These are phyloP conservation scores for Avena sativa DNA, from an alignment of 176 grass and related monocot genomes.

Conservation along the genomic window DNA sequence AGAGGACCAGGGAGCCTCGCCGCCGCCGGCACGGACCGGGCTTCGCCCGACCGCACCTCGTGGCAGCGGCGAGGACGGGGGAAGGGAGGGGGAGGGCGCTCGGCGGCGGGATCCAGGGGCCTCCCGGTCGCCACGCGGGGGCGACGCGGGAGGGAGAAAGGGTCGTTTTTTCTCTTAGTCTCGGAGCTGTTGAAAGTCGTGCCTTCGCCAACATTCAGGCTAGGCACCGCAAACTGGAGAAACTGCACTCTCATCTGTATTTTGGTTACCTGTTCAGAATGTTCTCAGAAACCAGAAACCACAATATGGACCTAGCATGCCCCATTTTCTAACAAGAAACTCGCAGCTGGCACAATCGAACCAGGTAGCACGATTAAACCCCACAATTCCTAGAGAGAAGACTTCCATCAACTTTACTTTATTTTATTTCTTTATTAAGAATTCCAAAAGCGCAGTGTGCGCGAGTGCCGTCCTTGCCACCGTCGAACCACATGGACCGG, in stretches of 20 bases:
- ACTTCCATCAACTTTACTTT: not conserved
- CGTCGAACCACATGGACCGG: not conserved
- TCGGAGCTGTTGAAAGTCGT: too few species aligned
- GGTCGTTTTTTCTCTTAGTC: too few species aligned
- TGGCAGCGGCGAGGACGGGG: too few species aligned
- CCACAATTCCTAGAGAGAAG: not conserved
- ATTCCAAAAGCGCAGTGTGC: not conserved
- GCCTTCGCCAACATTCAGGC: not conserved
- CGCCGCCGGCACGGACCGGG: too few species aligned
- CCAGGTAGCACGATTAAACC: not conserved
- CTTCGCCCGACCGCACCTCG: too few species aligned
- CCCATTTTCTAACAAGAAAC: not conserved
- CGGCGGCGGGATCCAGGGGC: too few species aligned
- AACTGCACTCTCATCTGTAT: not conserved
- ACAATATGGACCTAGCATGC: not conserved
- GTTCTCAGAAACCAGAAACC: not conserved
- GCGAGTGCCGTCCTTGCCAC: not conserved
- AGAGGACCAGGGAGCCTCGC: too few species aligned
- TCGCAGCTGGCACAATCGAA: slow-evolving; percentile 26
- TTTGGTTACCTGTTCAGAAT: not conserved
- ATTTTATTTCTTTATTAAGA: not conserved
- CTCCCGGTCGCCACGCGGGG: too few species aligned
- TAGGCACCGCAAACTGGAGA: not conserved
- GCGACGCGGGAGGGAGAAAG: too few species aligned
- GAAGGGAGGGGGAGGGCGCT: too few species aligned